Conservation (phyloP, 176 grass and related monocot species). For the Musa schizocarpa region DNA sequence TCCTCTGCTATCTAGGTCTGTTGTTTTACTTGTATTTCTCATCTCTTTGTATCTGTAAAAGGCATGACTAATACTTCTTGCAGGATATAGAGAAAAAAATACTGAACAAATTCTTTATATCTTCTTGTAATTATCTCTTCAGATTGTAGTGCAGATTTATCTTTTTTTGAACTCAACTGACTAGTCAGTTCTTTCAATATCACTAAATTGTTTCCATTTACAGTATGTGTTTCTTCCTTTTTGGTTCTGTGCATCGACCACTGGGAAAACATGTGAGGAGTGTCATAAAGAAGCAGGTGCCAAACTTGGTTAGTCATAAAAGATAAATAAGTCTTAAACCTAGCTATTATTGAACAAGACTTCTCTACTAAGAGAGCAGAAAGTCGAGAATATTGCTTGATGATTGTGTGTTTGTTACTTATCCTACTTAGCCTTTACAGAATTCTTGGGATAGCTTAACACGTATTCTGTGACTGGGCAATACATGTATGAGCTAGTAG, state of each 20-base stretch:
- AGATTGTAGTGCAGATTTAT: not conserved
- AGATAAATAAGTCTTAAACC: too few species aligned
- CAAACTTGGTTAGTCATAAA: too few species aligned
- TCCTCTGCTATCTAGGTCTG: not conserved
- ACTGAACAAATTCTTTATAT: conserved; percentile 13
- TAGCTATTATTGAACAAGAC: too few species aligned
- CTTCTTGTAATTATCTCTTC: conserved; percentile 7
- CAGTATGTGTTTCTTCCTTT: not conserved
- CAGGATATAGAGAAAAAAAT: not conserved
- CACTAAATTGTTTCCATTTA: not conserved
- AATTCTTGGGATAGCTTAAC: too few species aligned
- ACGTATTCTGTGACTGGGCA: too few species aligned
- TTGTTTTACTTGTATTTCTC: conserved; percentile 6
- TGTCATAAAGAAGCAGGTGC: too few species aligned
- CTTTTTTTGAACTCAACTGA: conserved; percentile 1
- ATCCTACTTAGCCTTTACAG: too few species aligned
- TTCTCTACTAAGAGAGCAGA: too few species aligned
- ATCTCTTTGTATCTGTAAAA: conserved; percentile 7
- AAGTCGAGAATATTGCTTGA: too few species aligned
- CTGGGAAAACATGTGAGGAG: not conserved
- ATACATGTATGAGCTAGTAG: too few species aligned
- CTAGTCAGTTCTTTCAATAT: not conserved
- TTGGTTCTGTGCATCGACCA: not conserved
- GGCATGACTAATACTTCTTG: not conserved
- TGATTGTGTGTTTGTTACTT: too few species aligned